Base-by-base conservation (phyloP, 768 basidiomycete species). In the Lentinula guzmanii region DNA sequence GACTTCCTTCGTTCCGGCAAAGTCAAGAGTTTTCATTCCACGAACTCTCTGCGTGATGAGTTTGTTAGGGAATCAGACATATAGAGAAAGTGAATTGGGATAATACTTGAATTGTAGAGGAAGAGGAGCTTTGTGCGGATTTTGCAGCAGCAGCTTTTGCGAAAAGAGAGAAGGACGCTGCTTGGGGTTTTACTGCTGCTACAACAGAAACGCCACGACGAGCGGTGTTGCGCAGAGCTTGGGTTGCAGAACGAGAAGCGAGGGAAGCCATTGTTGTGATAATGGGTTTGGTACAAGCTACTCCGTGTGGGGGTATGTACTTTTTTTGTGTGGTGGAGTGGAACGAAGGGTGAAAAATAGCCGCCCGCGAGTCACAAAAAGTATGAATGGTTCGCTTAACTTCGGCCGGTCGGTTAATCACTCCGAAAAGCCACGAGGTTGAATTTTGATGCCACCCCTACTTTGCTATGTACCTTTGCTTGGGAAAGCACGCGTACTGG, bases 21-120 rank as follows among this genome's bases (percentile, higher is more conserved):
- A 97, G 82, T 96, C 90, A 69, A 98, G 90, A 56, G 94, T 95
- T 80, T 98, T 96, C 68, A 97, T 70, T 61, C 95, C 94, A 69
- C 95, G 92, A 65, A 75, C 74, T 42, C 82, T 78, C 82, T 88
- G 58, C 1, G 39, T 34, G 56, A 61, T 31, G 34, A 34, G 43
- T 21, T 13, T 35, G 53, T 41, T 5, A 57, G 34, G 15, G 15
- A 21, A 7, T 33, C 6, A 6, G 13, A 21, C 24, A 21, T 33
- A 21, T 21, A 21, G 21, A 21, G 31, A 24, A 39, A 53, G 46
- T 37, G 51, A 42, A 61, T 57, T 11, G 1, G 11, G 24, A 7
- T 3, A 21, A 70, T 35, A 78, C 77, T 68, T 77, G 28, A 2
- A 39, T 39, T 2, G 13, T 70, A 64, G 74, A 67, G 52, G 70